Conservation (phyloP, 164 flowering plant genomes). For the Chimonanthus praecox region DNA sequence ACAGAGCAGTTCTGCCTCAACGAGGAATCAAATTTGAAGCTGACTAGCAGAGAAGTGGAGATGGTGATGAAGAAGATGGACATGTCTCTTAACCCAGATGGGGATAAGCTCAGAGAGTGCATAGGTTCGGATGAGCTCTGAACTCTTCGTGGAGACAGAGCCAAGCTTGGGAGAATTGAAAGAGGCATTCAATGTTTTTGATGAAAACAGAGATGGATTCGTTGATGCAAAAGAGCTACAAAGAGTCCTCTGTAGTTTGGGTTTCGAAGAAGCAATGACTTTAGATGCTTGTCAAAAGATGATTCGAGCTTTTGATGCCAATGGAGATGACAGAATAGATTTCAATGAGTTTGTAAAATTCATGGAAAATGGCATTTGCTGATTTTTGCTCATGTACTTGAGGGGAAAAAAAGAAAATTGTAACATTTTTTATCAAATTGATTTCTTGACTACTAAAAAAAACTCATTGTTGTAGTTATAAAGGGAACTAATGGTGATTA, state of each 20-base stretch:
- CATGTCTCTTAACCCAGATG: slow-evolving; percentile 2
- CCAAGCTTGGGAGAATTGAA: slow-evolving; percentile 31
- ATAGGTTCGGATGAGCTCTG: slow-evolving; percentile 9
- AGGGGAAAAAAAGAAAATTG: no score
- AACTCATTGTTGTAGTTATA: no score
- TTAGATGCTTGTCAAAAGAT: slow-evolving; percentile 31
- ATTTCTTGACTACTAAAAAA: no score
- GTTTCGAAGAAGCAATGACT: slow-evolving; percentile 18
- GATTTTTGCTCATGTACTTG: no score
- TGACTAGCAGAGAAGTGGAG: slow-evolving; percentile 29
- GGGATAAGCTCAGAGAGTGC: background rate
- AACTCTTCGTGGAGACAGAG: slow-evolving; percentile 33
- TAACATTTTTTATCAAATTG: no score
- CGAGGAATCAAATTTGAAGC: slow-evolving; percentile 8
- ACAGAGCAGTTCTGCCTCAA: background rate
- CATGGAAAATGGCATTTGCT: no score
- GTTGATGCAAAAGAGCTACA: slow-evolving; percentile 39
- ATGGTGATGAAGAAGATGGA: slow-evolving; percentile 25
- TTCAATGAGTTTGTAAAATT: no score
- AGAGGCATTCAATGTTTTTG: slow-evolving; percentile 43
- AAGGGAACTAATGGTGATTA: no score
- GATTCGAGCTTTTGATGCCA: slow-evolving; percentile 32
- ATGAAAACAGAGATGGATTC: slow-evolving; percentile 43
- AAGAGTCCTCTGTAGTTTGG: slow-evolving; percentile 25
- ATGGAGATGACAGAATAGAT: slow-evolving; percentile 28